Base-by-base conservation (phyloP, 768 basidiomycete species). In the Stropharia rugosoannulata region DNA sequence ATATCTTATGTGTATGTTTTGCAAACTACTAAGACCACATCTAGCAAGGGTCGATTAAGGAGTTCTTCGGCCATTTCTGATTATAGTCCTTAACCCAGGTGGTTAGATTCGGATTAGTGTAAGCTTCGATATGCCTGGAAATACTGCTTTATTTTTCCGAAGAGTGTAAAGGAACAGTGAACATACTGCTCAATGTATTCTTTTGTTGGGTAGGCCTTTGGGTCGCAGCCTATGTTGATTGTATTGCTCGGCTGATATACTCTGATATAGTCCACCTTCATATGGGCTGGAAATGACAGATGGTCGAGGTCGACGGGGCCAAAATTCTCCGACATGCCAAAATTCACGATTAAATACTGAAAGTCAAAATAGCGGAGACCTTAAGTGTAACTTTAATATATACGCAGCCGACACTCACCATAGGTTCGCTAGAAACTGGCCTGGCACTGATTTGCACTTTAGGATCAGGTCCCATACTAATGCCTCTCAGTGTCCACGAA, bases 271-370 rank as follows among this genome's bases (percentile, higher is more conserved):
- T 80, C 80, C 12, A 82, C 66, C 44, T 62, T 65, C 76, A 80
- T 73, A 41, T 69, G 70, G 2, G 70, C 68, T n/a, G 94, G 93
- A 73, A 91, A 93, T 5, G 76, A 73, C 12, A 95, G 75, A 56
- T 86, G 73, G 3, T 74, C 69, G 49, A 90, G 80, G 69, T 96
- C 86, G 27, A 94, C 82, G 4, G 70, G 61, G 10, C 85, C 87
- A 63, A 97, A 97, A 68, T 84, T 89, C 57, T 74, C 71, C 6
- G 92, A 94, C 69, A 96, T 84, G 54, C 93, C 94, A 60, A 94
- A 72, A 69, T 95, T 94, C 60, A 80, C 74, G 58, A 96, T 84
- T 60, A 97, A 72, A 65, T 93, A 93, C 90, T 93, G 63, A 61
- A 36, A 36, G 6, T n/a, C 19, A 48, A 12, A 52, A 27, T 13